Evolutionary conservation across 192 early-diverging fungal species (phyloP), one percentile per base, ranked within the genome.

Genomic region (Physocladia obscura): DNA sequence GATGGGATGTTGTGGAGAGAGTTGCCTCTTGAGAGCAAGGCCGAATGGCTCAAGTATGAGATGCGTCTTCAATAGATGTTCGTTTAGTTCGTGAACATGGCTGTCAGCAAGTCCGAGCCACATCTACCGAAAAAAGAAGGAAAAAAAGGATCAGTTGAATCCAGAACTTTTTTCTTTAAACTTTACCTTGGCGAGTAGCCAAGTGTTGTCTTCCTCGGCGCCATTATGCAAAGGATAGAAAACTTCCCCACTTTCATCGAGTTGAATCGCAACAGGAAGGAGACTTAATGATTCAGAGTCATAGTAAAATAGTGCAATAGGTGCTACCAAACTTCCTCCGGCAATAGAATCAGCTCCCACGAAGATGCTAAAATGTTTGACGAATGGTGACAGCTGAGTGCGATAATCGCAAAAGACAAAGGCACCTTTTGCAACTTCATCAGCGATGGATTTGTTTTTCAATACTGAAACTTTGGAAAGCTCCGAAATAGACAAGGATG

Each of bases 211-310:
- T 21, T 26, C n/a, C 11, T 17, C 60, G 3, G 17, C 11, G 13
- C 19, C 35, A 17, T 29, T 34, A 13, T 58, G 27, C 6, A 21
- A 11, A 19, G 65, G 51, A 37, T 56, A 56, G 56, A 68, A 68
- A 5, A 51, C 49, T 4, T 68, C 65, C n/a, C 65, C 65, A 2
- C 35, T 52, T 56, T 52, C 35, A 21, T 34, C 65, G 13, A 68
- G 13, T 52, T 51, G 65, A 56, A 68, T 68, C n/a, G 65, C 65
- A 17, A 68, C 52, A 32, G 51, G 52, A 52, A 32, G 39, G 17
- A 68, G 11, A 0, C 39, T 6, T 24, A n/a, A 8, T 8, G 31
- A 55, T 38, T 52, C 51, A 27, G 44, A 31, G 35, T 68, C 65
- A 27, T 68, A 37, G n/a, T 29, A 68, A 35, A 68, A 68, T 3